Conservation (phyloP, 257 asterid species). For the Ilex asprella region DNA sequence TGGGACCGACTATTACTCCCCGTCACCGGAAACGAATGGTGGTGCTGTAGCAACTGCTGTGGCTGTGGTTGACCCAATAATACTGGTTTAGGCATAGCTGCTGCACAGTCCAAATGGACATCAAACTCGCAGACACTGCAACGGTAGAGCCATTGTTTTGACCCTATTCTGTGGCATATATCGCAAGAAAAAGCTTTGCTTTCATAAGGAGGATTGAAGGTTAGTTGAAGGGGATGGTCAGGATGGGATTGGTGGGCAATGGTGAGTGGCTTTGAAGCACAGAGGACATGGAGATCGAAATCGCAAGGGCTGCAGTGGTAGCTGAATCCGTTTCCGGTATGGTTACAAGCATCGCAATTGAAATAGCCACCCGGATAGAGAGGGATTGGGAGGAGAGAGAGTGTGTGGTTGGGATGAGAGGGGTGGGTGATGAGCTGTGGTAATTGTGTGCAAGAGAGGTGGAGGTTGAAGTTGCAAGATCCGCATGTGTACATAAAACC, state of each 20-base stretch:
- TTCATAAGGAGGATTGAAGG: conserved; percentile 38
- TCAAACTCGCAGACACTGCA: conserved; percentile 45
- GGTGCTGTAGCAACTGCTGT: not conserved
- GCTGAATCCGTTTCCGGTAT: conserved; percentile 34
- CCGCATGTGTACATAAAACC: conserved; percentile 33
- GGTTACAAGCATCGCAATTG: conserved; percentile 50
- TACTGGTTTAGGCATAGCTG: conserved; percentile 5
- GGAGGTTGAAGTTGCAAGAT: conserved; percentile 36
- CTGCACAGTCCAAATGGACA: conserved; percentile 38
- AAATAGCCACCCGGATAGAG: conserved; percentile 41
- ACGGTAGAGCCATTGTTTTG: conserved; percentile 41
- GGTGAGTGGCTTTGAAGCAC: conserved; percentile 32
- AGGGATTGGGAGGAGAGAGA: conserved; percentile 36
- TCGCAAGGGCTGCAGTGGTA: conserved; percentile 44
- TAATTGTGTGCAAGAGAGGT: conserved; percentile 34
- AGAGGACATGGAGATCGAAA: conserved; percentile 41
- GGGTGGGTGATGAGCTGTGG: conserved; percentile 46
- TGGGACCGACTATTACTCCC: not conserved
- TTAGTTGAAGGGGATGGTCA: conserved; percentile 31
- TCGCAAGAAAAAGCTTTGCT: conserved; percentile 38
- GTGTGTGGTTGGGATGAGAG: conserved; percentile 29
- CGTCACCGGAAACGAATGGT: not conserved
- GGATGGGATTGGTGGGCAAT: conserved; percentile 25
- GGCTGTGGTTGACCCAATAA: not conserved
- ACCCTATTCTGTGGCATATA: conserved; percentile 25